Conservation (phyloP, 345 rosid genomes). For the Salix suchowensis region DNA sequence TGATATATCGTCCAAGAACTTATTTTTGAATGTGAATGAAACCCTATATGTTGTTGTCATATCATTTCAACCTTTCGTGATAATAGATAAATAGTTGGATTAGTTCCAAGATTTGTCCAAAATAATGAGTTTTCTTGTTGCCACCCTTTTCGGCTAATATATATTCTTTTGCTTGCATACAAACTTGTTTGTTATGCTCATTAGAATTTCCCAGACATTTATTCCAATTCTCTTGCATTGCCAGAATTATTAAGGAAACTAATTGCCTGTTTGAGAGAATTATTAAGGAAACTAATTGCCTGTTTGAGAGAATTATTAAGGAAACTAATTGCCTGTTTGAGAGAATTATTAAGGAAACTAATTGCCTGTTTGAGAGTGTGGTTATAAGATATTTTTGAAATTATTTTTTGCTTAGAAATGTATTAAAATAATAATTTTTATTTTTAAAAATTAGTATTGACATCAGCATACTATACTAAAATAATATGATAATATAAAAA, state of each 20-base stretch:
- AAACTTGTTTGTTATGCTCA: not conserved
- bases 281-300: too few relatives aligned
- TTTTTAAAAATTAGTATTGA: too few relatives aligned
- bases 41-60: constrained; percentile 7
- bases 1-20: constrained; percentile 6
- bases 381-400: too few relatives aligned
- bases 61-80: not conserved
- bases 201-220: not conserved
- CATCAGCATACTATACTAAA: too few relatives aligned
- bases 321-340: too few relatives aligned
- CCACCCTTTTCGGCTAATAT: not conserved
- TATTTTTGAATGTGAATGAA: constrained; percentile 19
- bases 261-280: too few relatives aligned
- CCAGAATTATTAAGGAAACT: not conserved
- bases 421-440: too few relatives aligned
- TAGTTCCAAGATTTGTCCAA: not conserved
- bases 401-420: too few relatives aligned
- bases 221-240: not conserved
- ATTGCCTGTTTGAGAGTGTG: too few relatives aligned
- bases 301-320: not conserved
- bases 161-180: not conserved
- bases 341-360: too few relatives aligned
- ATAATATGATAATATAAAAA: too few relatives aligned
- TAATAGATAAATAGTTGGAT: not conserved
- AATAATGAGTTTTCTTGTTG: not conserved